Conservation (phyloP, 164 flowering plant species). For the Dillenia turbinata region DNA sequence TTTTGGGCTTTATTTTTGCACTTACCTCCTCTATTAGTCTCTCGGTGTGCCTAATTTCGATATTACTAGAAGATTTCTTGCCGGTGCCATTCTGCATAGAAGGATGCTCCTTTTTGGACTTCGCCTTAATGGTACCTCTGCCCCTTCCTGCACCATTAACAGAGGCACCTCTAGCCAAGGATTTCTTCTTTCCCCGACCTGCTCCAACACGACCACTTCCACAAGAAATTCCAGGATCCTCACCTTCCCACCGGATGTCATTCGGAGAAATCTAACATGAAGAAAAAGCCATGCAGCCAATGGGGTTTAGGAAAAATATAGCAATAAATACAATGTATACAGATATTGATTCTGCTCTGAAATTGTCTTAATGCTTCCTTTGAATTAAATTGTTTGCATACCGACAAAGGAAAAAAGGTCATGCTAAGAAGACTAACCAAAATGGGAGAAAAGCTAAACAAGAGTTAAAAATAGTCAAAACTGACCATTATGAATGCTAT, state of each 20-base stretch:
- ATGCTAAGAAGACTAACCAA: no score
- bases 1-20: not conserved
- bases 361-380: no score
- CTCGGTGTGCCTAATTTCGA: constrained; percentile 86
- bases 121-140: constrained; percentile 56
- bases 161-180: constrained; percentile 53
- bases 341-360: no score
- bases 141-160: constrained; percentile 61
- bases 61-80: constrained; percentile 58
- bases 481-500: no score
- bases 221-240: constrained; percentile 58
- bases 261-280: constrained; percentile 70
- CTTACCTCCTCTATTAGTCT: constrained; percentile 82
- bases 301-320: no score
- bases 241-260: constrained; percentile 88
- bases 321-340: no score
- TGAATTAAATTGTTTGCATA: no score
- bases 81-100: constrained; percentile 72
- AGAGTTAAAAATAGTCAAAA: no score
- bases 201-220: constrained; percentile 59
- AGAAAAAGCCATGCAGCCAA: no score
- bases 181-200: constrained; percentile 68
- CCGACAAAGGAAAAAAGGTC: no score
- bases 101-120: constrained; percentile 49
- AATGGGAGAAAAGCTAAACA: no score